Base-by-base conservation (phyloP, 2,329 filamentous ascomycete species). In the Chaetomium sp. region DNA sequence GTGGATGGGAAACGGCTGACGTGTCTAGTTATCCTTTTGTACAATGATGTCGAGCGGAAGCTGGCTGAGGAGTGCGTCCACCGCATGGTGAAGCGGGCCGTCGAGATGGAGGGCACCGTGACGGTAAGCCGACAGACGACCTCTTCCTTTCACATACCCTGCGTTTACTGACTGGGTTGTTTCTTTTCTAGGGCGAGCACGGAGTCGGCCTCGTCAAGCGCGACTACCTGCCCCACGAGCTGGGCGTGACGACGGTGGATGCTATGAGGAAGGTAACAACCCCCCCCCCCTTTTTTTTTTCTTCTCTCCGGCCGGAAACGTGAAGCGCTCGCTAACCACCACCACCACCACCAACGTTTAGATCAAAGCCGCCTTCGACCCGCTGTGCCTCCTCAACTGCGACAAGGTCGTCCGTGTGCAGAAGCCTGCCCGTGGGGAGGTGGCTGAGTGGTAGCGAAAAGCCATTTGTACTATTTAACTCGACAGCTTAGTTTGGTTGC, bases 31-130 rank as follows among this genome's bases (percentile, higher is more conserved):
- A 86, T 87, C 59, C 73, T 87, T 21, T 73, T 86, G 8, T 87
- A 85, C 73, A 89, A 87, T 64, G 85, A 90, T n/a, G 78, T 82
- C 25, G 87, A 94, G 75, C 84, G 88, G 69, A 78, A 81, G 64
- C 83, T 85, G 62, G 89, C 90, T 2, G 89, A 92, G 72, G 82
- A 83, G 49, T 80, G 94, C 29, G 90, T 95, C 29, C 90, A 93
- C 74, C 83, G 87, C 64, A 95, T 95, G 92, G 90, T 94, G 63
- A 93, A 93, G 83, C 83, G 90, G 67, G 92, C 92, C 0, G 87
- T 96, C 57, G 90, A 92, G 78, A 85, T 93, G 80, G 91, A 95
- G 77, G 92, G 92, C 9, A 95, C 92, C 0, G 91, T 93, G 1
- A 93, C 91, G 13, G 83, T 85, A 72, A 72, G 81, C 72, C 25